A percentile compares a stretch with the other conserved stretches of the same genome.
Evolutionary conservation across 805 yeast genomes (phyloP).

Genomic region (Priceomyces castillae): DNA sequence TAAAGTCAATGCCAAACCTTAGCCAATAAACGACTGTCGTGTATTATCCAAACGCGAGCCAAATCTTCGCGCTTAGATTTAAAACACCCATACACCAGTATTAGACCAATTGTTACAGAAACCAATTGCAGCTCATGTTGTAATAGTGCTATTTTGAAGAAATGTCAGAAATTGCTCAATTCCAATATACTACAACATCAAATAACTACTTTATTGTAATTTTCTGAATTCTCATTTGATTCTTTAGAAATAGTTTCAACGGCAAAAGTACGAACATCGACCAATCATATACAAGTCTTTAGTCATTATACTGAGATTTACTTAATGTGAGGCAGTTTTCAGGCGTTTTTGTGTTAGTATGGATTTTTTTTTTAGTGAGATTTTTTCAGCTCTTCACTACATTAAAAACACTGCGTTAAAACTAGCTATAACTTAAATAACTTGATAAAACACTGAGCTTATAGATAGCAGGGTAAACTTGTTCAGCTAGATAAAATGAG

Average conservation of each 20-base stretch:
- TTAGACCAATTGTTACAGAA: neutral
- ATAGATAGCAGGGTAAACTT: neutral
- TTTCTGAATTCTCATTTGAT: too few species aligned
- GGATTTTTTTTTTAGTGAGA: conserved; percentile 3
- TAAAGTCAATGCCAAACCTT: too few species aligned
- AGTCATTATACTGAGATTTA: conserved; percentile 7
- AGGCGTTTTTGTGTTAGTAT: conserved; percentile 3
- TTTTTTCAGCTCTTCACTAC: conserved; percentile 6
- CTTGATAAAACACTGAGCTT: neutral
- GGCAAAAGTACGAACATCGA: neutral
- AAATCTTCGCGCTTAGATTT: neutral
- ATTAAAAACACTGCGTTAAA: neutral
- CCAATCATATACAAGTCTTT: conserved; percentile 4
- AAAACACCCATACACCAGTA: neutral
- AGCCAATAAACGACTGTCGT: too few species aligned
- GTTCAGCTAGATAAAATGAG: conserved; percentile 16
- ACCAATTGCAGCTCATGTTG: neutral
- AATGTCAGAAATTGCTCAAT: too few species aligned
- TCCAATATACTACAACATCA: too few species aligned
- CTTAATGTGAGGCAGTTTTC: neutral
- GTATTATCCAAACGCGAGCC: too few species aligned
- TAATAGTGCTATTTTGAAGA: neutral
- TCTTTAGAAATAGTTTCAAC: too few species aligned
- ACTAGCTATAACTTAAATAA: neutral
- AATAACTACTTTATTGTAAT: too few species aligned